Evolutionary conservation across 495 filamentous ascomycete genomes (phyloP).

Genomic region (Annulohypoxylon moriforme): DNA sequence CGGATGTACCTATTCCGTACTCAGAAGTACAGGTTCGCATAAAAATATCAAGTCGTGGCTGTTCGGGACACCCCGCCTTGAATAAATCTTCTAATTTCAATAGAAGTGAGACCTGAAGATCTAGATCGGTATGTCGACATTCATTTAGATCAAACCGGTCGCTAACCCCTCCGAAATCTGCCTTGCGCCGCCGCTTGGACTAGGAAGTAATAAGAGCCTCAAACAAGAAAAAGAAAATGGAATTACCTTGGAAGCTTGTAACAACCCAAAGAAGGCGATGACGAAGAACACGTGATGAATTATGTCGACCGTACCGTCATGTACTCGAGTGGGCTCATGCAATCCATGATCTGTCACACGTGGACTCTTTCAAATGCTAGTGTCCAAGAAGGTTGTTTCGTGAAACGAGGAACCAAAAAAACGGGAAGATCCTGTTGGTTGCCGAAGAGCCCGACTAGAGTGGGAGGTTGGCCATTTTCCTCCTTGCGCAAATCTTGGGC

Average conservation of each 20-base stretch:
- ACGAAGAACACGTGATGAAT: constrained; percentile 24
- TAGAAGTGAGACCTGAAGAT: constrained; percentile 25
- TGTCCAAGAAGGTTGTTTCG: constrained; percentile 27
- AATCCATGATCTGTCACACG: constrained; percentile 32
- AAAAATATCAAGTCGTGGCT: constrained; percentile 11
- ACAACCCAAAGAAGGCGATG: constrained; percentile 8
- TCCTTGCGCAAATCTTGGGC: neutral
- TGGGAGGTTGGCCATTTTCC: constrained; percentile 1
- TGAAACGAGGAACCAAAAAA: constrained; percentile 28
- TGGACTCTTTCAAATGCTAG: constrained; percentile 21
- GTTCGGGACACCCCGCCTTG: constrained; percentile 17
- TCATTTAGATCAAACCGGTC: constrained; percentile 17
- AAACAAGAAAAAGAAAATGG: neutral
- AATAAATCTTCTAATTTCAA: constrained; percentile 9
- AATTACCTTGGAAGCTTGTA: neutral
- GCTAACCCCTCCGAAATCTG: neutral
- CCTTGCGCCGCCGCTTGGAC: neutral
- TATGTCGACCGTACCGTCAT: constrained; percentile 14
- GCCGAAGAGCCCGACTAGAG: constrained; percentile 19
- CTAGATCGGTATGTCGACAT: constrained; percentile 27
- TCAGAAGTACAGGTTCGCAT: neutral
- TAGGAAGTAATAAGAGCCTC: constrained; percentile 17
- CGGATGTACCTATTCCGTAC: constrained; percentile 19
- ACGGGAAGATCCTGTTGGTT: constrained; percentile 11
- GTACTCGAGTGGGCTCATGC: constrained; percentile 23